Evolutionary conservation across 2,329 filamentous ascomycete species (phyloP).

Genomic region (Colletotrichum paranaense): DNA sequence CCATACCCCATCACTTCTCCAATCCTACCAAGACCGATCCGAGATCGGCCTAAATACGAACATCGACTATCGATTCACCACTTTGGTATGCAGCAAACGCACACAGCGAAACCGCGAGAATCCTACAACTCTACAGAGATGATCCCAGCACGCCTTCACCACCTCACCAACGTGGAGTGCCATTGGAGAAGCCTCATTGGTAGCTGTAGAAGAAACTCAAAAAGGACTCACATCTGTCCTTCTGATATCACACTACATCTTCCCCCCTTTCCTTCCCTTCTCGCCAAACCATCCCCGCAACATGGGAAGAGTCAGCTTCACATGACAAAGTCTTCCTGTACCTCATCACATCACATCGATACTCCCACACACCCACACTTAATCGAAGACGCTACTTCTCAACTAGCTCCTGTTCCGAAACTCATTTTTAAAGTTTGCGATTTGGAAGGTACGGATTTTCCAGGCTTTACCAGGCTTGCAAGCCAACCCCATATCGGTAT

Average conservation of each 20-base stretch:
- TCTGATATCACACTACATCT: neutral
- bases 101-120: neutral
- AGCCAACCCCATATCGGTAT: neutral
- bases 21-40: neutral
- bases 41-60: neutral
- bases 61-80: neutral
- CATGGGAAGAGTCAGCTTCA: conserved; percentile 4
- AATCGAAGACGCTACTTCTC: neutral
- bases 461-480: neutral
- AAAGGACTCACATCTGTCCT: neutral
- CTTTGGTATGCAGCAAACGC: neutral
- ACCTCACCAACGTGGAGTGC: neutral
- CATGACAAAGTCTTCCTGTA: conserved; percentile 29
- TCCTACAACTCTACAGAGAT: neutral
- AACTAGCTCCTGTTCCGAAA: conserved; percentile 6
- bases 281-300: neutral
- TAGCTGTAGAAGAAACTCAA: neutral
- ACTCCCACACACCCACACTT: neutral
- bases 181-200: neutral
- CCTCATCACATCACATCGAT: neutral
- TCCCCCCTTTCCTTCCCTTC: too few relatives aligned
- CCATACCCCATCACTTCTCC: neutral
- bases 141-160: neutral
- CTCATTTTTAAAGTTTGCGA: conserved; percentile 4
- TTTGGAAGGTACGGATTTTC: neutral